These are phyloP conservation scores for Rhodotorula glutinis DNA, from an alignment of 1,284 basidiomycete genomes.

Conservation along the genomic window DNA sequence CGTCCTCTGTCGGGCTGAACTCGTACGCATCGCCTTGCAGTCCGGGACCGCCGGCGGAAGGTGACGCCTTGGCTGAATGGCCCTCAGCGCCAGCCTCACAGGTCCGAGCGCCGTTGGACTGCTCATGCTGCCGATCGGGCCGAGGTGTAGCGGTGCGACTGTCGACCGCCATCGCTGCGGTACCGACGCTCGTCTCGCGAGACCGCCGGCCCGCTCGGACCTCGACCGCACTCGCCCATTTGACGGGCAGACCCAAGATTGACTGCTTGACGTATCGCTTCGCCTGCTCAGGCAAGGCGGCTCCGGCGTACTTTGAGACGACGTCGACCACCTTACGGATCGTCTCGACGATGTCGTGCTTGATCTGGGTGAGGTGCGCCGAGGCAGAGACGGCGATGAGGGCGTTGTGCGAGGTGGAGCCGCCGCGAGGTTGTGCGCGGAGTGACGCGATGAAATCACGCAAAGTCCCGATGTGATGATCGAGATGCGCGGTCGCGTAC, in stretches of 20 bases:
- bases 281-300: slow-evolving; percentile 78
- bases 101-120: background rate
- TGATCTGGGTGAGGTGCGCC: slow-evolving; percentile 66
- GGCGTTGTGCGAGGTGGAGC: slow-evolving; percentile 46
- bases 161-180: slow-evolving; percentile 2
- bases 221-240: slow-evolving; percentile 61
- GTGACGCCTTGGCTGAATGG: too few relatives aligned
- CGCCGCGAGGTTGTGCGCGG: slow-evolving; percentile 44
- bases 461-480: slow-evolving; percentile 77
- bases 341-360: slow-evolving; percentile 77
- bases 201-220: slow-evolving; percentile 4
- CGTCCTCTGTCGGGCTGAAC: slow-evolving; percentile 57
- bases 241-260: slow-evolving; percentile 73
- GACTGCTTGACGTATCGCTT: slow-evolving; percentile 70
- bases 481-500: slow-evolving; percentile 84
- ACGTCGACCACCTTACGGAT: slow-evolving; percentile 84
- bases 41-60: too few relatives aligned
- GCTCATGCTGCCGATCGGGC: slow-evolving; percentile 24
- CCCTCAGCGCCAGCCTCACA: background rate
- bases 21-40: slow-evolving; percentile 31
- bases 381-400: slow-evolving; percentile 58
- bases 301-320: slow-evolving; percentile 78
- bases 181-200: slow-evolving; percentile 1
- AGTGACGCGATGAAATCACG: slow-evolving; percentile 74
- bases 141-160: slow-evolving; percentile 27